Evolutionary conservation across 1,284 basidiomycete species (phyloP).

Genomic region (Ustilago shanxiensis): DNA sequence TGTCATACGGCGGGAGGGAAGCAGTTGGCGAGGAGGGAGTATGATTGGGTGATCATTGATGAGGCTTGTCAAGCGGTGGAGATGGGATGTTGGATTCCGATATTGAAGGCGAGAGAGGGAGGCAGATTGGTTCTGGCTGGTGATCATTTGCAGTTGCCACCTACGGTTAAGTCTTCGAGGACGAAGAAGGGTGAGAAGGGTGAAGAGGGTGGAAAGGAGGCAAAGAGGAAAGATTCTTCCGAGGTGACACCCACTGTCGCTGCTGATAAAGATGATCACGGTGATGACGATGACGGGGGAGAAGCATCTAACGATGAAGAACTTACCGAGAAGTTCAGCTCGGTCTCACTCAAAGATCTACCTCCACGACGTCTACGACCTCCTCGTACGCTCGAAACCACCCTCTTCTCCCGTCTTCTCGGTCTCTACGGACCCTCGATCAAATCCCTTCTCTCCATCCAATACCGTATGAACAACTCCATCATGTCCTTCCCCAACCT

Average conservation of each 20-base stretch:
- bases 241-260: slow-evolving; percentile 13
- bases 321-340: slow-evolving; percentile 11
- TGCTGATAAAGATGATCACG: neutral
- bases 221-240: slow-evolving; percentile 14
- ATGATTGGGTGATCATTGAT: slow-evolving; percentile 93
- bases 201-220: neutral
- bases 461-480: slow-evolving; percentile 81
- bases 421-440: slow-evolving; percentile 84
- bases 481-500: slow-evolving; percentile 90
- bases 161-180: slow-evolving; percentile 77
- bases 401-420: slow-evolving; percentile 91
- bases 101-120: slow-evolving; percentile 73
- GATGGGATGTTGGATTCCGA: slow-evolving; percentile 95
- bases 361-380: slow-evolving; percentile 72
- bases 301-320: neutral
- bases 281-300: slow-evolving; percentile 10
- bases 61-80: slow-evolving; percentile 94
- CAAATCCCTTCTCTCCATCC: slow-evolving; percentile 82
- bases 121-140: slow-evolving; percentile 68
- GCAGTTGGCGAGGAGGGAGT: slow-evolving; percentile 70
- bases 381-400: slow-evolving; percentile 84
- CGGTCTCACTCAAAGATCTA: neutral
- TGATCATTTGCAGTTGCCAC: slow-evolving; percentile 78
- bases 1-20: slow-evolving; percentile 78
- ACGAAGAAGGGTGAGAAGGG: neutral